These are phyloP conservation scores for Aspergillus puulaauensis DNA, from an alignment of 2,329 filamentous ascomycete species.

Conservation along the genomic window DNA sequence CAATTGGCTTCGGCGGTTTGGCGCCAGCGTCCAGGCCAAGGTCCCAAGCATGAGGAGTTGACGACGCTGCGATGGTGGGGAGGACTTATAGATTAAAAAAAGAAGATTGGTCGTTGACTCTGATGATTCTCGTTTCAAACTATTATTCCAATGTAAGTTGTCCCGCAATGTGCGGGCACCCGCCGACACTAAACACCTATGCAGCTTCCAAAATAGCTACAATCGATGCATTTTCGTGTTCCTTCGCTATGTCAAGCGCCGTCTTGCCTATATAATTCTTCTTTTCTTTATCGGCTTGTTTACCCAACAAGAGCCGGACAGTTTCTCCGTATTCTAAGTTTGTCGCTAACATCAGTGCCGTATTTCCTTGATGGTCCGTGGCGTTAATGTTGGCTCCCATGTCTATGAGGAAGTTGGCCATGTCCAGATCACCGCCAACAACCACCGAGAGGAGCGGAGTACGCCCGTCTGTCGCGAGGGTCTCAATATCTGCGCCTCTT, in stretches of 20 bases:
- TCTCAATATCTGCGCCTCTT: conserved; percentile 6
- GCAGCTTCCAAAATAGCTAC: conserved; percentile 7
- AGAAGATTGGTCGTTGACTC: too few species aligned
- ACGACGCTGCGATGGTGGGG: neutral
- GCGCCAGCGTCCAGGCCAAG: conserved; percentile 2
- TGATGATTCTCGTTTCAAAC: too few species aligned
- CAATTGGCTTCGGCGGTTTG: conserved; percentile 7
- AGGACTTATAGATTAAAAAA: too few species aligned
- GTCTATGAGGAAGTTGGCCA: conserved; percentile 20
- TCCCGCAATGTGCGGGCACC: too few species aligned
- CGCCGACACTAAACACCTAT: neutral
- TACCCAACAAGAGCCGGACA: conserved; percentile 6
- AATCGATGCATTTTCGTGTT: neutral
- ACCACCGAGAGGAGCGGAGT: neutral
- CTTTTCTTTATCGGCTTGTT: neutral
- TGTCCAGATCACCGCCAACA: neutral
- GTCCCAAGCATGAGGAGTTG: neutral
- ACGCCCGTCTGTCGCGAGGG: neutral
- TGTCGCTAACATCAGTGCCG: conserved; percentile 12
- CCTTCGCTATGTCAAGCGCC: conserved; percentile 11
- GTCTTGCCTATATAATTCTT: neutral
- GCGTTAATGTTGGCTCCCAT: conserved; percentile 20
- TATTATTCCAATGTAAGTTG: too few species aligned
- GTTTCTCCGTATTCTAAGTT: neutral
- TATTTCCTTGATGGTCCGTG: neutral